Conservation (phyloP, 768 basidiomycete species). For the Podaxis rugospora region DNA sequence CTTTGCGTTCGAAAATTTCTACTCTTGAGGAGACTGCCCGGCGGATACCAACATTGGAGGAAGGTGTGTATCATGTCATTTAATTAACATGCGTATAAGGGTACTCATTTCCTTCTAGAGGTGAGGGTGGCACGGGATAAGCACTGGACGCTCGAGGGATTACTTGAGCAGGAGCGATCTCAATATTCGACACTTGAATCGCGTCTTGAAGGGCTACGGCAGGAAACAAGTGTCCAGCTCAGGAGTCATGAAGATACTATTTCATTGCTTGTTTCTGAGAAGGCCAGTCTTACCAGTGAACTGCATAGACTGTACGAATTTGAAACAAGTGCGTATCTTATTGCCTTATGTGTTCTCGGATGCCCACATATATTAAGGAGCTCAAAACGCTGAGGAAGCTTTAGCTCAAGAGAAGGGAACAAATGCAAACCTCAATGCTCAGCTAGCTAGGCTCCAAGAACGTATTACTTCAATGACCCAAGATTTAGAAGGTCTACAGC, state of each 20-base stretch:
- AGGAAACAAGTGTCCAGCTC: slow-evolving; percentile 25
- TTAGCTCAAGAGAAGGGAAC: slow-evolving; percentile 40
- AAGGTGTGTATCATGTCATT: not conserved
- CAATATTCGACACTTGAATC: not conserved
- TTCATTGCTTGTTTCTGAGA: slow-evolving; percentile 71
- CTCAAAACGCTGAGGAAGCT: slow-evolving; percentile 35
- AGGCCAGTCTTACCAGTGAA: slow-evolving; percentile 53
- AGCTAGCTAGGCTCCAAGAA: slow-evolving; percentile 38
- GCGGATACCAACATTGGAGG: slow-evolving; percentile 5
- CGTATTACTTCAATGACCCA: slow-evolving; percentile 32
- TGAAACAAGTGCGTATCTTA: slow-evolving; percentile 54
- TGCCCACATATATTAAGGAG: slow-evolving; percentile 28
- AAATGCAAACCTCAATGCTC: slow-evolving; percentile 33
- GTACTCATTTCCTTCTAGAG: not conserved
- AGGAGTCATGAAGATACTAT: slow-evolving; percentile 72
- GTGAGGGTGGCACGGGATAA: not conserved
- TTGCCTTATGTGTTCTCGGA: not conserved
- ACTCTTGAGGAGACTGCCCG: slow-evolving; percentile 12
- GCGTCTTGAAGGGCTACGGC: not conserved
- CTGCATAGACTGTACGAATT: slow-evolving; percentile 53
- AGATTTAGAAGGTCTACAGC: slow-evolving; percentile 37
- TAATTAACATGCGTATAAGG: not conserved
- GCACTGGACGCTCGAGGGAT: not conserved
- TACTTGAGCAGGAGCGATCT: not conserved
- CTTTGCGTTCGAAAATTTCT: slow-evolving; percentile 22